These are phyloP conservation scores for Microbotryum violaceum DNA, from an alignment of 1,284 basidiomycete genomes.

Conservation along the genomic window DNA sequence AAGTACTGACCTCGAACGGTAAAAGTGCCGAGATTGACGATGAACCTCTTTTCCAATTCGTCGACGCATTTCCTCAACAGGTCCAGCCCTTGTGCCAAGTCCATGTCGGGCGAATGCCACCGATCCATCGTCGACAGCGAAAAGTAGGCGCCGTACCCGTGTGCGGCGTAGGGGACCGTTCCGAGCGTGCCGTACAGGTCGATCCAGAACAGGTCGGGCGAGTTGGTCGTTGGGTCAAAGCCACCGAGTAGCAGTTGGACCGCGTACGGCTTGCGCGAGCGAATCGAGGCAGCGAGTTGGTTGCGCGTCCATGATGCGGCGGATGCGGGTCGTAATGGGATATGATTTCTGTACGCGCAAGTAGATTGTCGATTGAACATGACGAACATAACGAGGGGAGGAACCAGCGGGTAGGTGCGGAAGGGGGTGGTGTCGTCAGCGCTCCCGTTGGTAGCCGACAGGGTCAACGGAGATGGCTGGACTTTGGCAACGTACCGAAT, in stretches of 20 bases:
- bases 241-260: constrained; percentile 92
- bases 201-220: constrained; percentile 82
- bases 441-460: no score
- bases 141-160: constrained; percentile 93
- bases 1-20: constrained; percentile 6
- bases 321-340: constrained; percentile 78
- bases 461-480: no score
- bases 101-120: constrained; percentile 74
- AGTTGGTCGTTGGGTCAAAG: constrained; percentile 60
- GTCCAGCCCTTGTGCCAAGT: constrained; percentile 74
- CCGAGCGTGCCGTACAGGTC: constrained; percentile 89
- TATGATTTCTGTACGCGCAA: constrained; percentile 49
- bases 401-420: not conserved
- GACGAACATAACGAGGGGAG: no score
- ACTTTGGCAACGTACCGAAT: constrained; percentile 62
- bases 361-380: not conserved
- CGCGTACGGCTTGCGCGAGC: constrained; percentile 77
- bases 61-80: constrained; percentile 77
- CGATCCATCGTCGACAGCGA: constrained; percentile 83
- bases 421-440: not conserved
- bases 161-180: constrained; percentile 85
- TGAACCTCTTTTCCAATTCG: constrained; percentile 77
- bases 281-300: constrained; percentile 77
- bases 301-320: constrained; percentile 93
- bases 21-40: constrained; percentile 50